Conservation (phyloP, 139 green algal genomes). For the Haematococcus lacustris region DNA sequence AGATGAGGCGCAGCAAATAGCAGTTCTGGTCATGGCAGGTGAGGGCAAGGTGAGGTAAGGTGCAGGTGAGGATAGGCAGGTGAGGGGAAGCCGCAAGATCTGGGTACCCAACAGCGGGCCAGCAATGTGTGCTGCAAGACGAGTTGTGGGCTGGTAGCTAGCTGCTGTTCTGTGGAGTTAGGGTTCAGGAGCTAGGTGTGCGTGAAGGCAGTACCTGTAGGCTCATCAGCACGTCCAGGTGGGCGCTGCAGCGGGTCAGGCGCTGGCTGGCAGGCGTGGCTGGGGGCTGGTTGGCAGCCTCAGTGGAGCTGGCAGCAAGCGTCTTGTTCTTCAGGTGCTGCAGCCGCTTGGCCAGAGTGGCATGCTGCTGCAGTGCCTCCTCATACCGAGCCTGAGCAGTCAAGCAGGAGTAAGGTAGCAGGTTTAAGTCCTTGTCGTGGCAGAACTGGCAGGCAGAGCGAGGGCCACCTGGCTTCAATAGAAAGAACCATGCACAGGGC, state of each 20-base stretch:
- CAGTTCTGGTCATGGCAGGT: background rate
- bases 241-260: background rate
- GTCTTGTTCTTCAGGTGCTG: slow-evolving; percentile 4
- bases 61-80: background rate
- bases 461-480: background rate
- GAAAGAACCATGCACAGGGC: background rate
- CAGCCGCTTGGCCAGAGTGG: background rate
- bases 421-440: background rate
- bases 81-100: background rate
- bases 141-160: too few species aligned
- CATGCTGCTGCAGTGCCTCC: background rate
- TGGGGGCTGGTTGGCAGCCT: background rate
- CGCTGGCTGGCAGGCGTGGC: slow-evolving; percentile 1
- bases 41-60: background rate
- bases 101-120: too few species aligned
- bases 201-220: slow-evolving; percentile 14
- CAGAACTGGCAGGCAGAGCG: too few species aligned
- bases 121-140: too few species aligned
- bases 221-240: slow-evolving; percentile 17
- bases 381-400: background rate
- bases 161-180: background rate
- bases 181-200: background rate
- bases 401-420: background rate
- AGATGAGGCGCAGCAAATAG: background rate
- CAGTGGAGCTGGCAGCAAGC: background rate